Percentiles rank a stretch among this genome's conserved stretches.
phyloP scores from a whole-genome alignment of 768 basidiomycete genomes.

The Dacryopinax spathularia region DNA sequence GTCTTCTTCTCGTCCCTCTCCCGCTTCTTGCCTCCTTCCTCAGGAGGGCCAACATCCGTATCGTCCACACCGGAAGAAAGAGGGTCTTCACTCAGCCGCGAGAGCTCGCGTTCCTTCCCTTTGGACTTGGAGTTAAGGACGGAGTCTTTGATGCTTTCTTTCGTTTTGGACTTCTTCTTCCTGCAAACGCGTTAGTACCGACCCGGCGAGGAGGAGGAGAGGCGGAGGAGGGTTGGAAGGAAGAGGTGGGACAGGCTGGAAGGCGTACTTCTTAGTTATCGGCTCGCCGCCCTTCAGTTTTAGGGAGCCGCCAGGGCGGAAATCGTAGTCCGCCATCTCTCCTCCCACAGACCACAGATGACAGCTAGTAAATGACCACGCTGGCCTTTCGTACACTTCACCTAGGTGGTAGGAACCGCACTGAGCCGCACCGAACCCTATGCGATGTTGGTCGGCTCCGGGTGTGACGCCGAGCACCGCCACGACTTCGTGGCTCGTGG shows the following conservation, averaged over 20 bases:
- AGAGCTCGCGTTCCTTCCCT: background rate
- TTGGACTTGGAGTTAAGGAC: no score
- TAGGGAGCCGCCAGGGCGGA: conserved; percentile 74
- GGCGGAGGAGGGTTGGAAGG: background rate
- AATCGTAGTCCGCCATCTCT: conserved; percentile 57
- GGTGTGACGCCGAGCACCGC: background rate
- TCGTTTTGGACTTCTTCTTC: conserved; percentile 73
- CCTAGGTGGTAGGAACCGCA: no score
- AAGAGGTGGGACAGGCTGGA: conserved; percentile 1
- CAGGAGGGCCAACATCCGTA: background rate
- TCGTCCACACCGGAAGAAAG: background rate
- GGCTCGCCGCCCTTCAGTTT: conserved; percentile 77
- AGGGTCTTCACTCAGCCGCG: background rate
- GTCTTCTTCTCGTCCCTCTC: conserved; percentile 49
- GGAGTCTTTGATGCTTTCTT: conserved; percentile 15
- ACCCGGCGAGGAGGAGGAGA: background rate
- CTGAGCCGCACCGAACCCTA: no score
- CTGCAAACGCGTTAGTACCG: conserved; percentile 25
- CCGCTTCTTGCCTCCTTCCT: background rate
- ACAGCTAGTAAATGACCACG: no score
- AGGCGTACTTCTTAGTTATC: conserved; percentile 65
- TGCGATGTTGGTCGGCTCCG: no score
- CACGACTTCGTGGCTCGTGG: background rate
- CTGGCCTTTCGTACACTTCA: no score
- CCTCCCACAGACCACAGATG: background rate